These are phyloP conservation scores for Aspergillus sp. DNA, from an alignment of 2,329 filamentous ascomycete species.

Conservation along the genomic window DNA sequence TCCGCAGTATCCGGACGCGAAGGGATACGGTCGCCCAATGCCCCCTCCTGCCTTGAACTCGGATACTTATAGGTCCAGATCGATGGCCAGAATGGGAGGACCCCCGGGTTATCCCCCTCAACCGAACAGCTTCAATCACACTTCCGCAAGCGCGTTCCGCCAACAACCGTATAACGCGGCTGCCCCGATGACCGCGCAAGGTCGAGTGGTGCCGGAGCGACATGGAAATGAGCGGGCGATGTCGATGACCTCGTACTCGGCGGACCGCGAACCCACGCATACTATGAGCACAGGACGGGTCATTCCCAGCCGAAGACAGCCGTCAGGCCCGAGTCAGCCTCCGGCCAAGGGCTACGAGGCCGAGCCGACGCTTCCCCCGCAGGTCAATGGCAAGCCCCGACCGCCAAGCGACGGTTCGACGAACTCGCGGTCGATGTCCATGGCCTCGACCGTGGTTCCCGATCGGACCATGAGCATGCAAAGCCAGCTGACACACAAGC, in stretches of 20 bases:
- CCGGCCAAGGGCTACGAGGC: constrained; percentile 34
- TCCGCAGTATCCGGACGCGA: constrained; percentile 60
- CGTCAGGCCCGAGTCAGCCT: constrained; percentile 48
- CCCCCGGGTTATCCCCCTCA: constrained; percentile 70
- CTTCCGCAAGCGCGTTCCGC: constrained; percentile 73
- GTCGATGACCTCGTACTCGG: constrained; percentile 84
- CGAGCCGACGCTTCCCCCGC: constrained; percentile 55
- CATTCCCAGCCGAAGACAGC: constrained; percentile 73
- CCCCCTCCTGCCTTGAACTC: constrained; percentile 74
- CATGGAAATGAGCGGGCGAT: constrained; percentile 92
- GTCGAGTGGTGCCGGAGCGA: constrained; percentile 84
- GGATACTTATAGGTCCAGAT: constrained; percentile 89
- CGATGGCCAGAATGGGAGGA: constrained; percentile 73
- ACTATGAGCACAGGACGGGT: constrained; percentile 84
- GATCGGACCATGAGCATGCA: constrained; percentile 60
- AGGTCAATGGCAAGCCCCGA: constrained; percentile 29
- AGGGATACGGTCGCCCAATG: constrained; percentile 56
- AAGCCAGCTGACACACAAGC: constrained; percentile 52
- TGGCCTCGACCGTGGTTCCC: constrained; percentile 70
- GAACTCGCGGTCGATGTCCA: constrained; percentile 74
- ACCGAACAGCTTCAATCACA: constrained; percentile 61
- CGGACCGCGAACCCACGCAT: constrained; percentile 75
- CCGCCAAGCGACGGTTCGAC: constrained; percentile 45
- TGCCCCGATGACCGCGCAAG: constrained; percentile 82
- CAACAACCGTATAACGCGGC: constrained; percentile 68